Evolutionary conservation across 140 eudicot genomes (phyloP).

Genomic region (Oenanthe javanica): DNA sequence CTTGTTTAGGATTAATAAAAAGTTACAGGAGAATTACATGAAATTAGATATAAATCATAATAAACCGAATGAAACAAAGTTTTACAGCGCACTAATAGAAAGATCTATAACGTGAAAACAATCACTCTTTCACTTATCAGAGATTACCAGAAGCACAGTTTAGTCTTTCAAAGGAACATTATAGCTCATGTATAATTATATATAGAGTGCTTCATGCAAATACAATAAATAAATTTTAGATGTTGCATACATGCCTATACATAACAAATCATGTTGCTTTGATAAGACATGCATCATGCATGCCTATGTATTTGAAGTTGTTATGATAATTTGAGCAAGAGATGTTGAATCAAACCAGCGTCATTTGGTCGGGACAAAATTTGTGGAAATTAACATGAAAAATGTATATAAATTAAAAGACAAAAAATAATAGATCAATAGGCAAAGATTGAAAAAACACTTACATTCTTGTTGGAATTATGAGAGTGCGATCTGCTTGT

Average conservation of each 20-base stretch:
- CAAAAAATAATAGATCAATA: not conserved
- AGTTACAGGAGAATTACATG: not conserved
- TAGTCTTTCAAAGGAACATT: not conserved
- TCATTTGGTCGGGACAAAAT: not conserved
- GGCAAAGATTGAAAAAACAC: not conserved
- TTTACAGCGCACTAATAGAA: not conserved
- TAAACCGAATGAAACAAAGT: not conserved
- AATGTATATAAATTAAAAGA: not conserved
- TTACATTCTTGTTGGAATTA: not conserved
- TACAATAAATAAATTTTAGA: not conserved
- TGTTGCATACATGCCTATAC: not conserved
- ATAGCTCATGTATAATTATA: not conserved
- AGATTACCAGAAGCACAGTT: not conserved
- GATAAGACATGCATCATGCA: not conserved
- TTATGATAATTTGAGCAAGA: too few species aligned
- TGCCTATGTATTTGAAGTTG: not conserved
- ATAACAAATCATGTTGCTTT: not conserved
- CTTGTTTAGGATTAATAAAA: not conserved
- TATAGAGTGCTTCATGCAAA: not conserved
- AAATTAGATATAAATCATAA: not conserved
- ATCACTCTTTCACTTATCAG: not conserved
- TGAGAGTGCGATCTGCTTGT: not conserved
- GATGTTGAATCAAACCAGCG: too few species aligned
- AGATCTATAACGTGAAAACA: not conserved
- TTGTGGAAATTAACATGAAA: not conserved